Percentiles rank a stretch among this genome's conserved stretches.
Evolutionary conservation across 441 rosid species (phyloP).

Genomic region (Adansonia rubrostipa): DNA sequence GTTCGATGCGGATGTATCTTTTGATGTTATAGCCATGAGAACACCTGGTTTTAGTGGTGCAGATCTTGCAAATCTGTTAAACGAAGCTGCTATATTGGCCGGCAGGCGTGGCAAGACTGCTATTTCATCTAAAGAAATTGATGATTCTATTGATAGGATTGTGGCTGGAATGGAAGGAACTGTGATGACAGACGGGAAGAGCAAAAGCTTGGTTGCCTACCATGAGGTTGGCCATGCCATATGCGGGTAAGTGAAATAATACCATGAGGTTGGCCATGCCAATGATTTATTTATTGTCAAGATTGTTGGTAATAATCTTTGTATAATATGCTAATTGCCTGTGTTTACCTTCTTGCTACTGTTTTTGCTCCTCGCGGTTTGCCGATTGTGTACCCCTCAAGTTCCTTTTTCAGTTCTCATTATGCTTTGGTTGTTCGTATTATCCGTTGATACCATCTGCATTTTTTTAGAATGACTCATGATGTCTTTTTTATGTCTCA

Average conservation of each 20-base stretch:
- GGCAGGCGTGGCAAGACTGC: constrained; percentile 93
- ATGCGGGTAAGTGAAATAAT: constrained; percentile 69
- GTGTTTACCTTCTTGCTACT: not conserved
- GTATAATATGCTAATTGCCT: not conserved
- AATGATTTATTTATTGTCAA: not conserved
- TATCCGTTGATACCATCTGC: not conserved
- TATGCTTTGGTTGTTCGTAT: not conserved
- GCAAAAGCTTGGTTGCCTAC: constrained; percentile 94
- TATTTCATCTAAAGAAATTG: constrained; percentile 87
- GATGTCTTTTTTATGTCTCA: constrained; percentile 36
- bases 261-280: not conserved
- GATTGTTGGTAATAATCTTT: not conserved
- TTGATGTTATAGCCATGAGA: constrained; percentile 91
- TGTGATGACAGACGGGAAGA: constrained; percentile 96
- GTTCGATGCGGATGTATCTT: constrained; percentile 85
- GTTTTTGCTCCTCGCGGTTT: not conserved
- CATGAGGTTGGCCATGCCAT: constrained; percentile 96
- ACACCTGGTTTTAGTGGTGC: constrained; percentile 98
- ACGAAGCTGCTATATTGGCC: constrained; percentile 95
- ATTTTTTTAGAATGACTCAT: not conserved
- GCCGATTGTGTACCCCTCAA: not conserved
- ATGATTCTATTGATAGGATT: constrained; percentile 95
- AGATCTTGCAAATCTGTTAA: constrained; percentile 94
- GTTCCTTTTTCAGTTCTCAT: not conserved
- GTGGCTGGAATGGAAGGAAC: constrained; percentile 99